These are phyloP conservation scores for Kluyveromyces sp. DNA, from an alignment of 1,139 yeast species.

Conservation along the genomic window DNA sequence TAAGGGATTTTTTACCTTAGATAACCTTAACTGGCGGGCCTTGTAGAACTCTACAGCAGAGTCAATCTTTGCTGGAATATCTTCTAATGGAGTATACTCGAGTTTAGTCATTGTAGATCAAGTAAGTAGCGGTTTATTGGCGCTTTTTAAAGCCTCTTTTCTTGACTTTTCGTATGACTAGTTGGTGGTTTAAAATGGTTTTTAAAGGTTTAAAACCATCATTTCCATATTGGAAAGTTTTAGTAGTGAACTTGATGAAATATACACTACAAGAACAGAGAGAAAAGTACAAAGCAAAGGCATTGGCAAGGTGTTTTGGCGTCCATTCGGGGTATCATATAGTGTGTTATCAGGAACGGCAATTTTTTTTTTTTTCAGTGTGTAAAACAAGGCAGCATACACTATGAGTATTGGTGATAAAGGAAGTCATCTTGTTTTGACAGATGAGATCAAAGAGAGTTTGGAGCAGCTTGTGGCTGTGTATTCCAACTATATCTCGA, in stretches of 20 bases:
- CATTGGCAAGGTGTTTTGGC: neutral
- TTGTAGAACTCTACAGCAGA: constrained; percentile 14
- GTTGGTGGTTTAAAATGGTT: neutral
- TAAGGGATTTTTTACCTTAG: constrained; percentile 11
- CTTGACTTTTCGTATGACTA: neutral
- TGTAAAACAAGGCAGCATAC: no score
- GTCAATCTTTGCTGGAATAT: constrained; percentile 15
- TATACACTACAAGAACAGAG: neutral
- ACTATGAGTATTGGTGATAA: no score
- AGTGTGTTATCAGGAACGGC: no score
- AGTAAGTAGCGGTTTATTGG: no score
- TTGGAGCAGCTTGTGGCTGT: constrained; percentile 10
- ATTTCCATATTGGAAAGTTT: neutral
- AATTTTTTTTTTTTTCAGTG: no score
- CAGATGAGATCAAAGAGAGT: constrained; percentile 3
- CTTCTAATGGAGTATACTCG: constrained; percentile 14
- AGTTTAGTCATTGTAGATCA: constrained; percentile 2
- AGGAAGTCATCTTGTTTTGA: neutral
- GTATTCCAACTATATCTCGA: constrained; percentile 23
- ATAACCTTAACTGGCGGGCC: constrained; percentile 15
- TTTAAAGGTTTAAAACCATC: neutral
- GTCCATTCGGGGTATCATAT: no score
- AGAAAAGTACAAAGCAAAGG: neutral
- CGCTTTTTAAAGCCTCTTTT: no score
- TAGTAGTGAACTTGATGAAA: neutral